Conservation (phyloP, 805 yeast genomes). For the Clavispora asparagi region DNA sequence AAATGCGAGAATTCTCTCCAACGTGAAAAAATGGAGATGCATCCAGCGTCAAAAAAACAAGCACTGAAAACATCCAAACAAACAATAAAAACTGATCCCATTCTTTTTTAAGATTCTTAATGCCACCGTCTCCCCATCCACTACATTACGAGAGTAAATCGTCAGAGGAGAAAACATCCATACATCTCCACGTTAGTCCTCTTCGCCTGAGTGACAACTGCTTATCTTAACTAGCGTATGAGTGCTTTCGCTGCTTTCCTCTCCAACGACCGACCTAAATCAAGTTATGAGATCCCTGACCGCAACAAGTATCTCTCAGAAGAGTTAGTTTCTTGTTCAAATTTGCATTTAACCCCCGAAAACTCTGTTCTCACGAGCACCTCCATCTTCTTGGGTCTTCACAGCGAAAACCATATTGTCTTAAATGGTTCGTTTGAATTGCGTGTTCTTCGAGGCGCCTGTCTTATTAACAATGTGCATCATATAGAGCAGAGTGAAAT, state of each 20-base stretch:
- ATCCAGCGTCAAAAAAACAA: no score
- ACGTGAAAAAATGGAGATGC: no score
- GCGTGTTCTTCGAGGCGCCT: conserved; percentile 43
- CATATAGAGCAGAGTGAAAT: conserved; percentile 21
- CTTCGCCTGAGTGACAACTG: not conserved
- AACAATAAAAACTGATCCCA: no score
- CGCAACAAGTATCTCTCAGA: conserved; percentile 5
- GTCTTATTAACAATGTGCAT: conserved; percentile 37
- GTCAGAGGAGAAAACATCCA: no score
- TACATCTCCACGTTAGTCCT: no score
- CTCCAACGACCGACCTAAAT: not conserved
- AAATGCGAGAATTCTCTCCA: no score
- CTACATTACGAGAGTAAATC: no score
- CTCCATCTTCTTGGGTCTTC: conserved; percentile 34
- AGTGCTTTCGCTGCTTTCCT: conserved; percentile 15
- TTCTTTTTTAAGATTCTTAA: no score
- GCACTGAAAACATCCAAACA: no score
- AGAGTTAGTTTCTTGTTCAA: conserved; percentile 3
- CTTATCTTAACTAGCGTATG: conserved; percentile 3
- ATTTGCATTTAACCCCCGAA: conserved; percentile 2
- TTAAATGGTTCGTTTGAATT: conserved; percentile 45
- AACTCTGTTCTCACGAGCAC: conserved; percentile 10
- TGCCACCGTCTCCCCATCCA: no score
- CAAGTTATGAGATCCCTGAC: conserved; percentile 3
- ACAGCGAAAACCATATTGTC: conserved; percentile 36